Base-by-base conservation (phyloP, 345 rosid species). In the Eucalyptus polyanthemos region DNA sequence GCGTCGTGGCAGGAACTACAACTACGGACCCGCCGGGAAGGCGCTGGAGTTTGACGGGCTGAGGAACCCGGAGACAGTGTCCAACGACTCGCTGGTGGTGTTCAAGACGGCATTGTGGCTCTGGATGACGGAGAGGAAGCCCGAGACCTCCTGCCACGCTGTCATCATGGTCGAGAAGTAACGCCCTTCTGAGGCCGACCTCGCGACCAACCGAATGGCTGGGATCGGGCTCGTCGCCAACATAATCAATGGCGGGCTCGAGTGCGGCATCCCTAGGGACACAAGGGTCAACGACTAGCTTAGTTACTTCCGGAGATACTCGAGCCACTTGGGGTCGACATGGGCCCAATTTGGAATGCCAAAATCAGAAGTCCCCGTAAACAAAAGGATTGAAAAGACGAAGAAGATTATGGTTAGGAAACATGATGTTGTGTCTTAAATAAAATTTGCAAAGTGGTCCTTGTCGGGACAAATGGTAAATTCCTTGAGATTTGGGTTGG, bases 151-250 rank as follows among this genome's bases (percentile, higher is more conserved):
- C 34, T 34, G 34, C 34, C 34, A 34, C 34, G 3, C 34, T 3
- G 34, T 34, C 34, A 34, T 34, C 34, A 34, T 34, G 34, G 34
- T 34, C 34, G 34, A 3, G 15, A 92, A 88, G 89, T 96, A 95
- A 80, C 42, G 47, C 7, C 97, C 94, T 3, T 90, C 93, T 3
- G 27, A 4, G 86, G 93, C 96, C 13, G 98, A 96, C 91, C 40
- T 91, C 24, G 93, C 89, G 1, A 96, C 97, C 3, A 97, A 97
- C 69, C 93, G 97, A 85, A 95, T 94, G 1, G 94, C 90, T 7
- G 99, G 98, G 14, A 95, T 69, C 50, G 98, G 98, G 17, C 89
- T 97, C 69, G 94, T 96, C 72, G 95, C 99, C 37, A 97, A 97
- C 94, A 96, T 96, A 16, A 96, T 97, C 90, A 97, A 96, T 65